Evolutionary conservation across 2,329 filamentous ascomycete genomes (phyloP).

Genomic region (Xylaria arbuscula): DNA sequence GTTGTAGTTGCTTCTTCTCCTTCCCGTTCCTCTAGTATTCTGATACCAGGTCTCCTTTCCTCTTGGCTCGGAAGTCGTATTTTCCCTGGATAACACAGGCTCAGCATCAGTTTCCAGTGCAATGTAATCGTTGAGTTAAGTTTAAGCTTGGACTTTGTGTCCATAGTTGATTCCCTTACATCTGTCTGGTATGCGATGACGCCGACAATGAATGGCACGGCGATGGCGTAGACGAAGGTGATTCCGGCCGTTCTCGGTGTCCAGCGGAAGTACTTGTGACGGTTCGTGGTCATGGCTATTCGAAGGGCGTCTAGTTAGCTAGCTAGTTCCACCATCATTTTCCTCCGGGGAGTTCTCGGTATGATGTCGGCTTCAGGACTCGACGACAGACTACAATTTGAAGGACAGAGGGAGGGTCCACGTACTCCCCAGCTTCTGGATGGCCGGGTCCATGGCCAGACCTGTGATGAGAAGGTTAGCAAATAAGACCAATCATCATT

Average conservation of each 20-base stretch:
- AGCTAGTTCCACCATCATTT: not conserved
- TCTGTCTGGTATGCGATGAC: constrained; percentile 83
- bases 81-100: constrained; percentile 72
- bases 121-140: not conserved
- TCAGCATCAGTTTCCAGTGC: not conserved
- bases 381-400: not conserved
- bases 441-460: constrained; percentile 60
- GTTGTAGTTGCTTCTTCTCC: not conserved
- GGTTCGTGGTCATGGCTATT: constrained; percentile 82
- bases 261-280: constrained; percentile 97
- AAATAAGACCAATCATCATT: constrained; percentile 9
- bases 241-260: constrained; percentile 84
- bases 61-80: constrained; percentile 86
- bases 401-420: constrained; percentile 29
- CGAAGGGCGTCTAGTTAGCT: not conserved
- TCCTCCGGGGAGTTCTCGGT: constrained; percentile 6
- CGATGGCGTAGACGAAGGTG: constrained; percentile 78
- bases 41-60: constrained; percentile 82
- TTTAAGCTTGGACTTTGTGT: not conserved
- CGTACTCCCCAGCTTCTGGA: constrained; percentile 60
- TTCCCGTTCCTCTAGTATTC: constrained; percentile 73
- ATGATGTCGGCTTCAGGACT: not conserved
- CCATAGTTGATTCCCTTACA: constrained; percentile 67
- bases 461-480: constrained; percentile 53
- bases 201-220: constrained; percentile 77